Base-by-base conservation (phyloP, 2,329 filamentous ascomycete species). In the Aotearoamyces nothofagi region DNA sequence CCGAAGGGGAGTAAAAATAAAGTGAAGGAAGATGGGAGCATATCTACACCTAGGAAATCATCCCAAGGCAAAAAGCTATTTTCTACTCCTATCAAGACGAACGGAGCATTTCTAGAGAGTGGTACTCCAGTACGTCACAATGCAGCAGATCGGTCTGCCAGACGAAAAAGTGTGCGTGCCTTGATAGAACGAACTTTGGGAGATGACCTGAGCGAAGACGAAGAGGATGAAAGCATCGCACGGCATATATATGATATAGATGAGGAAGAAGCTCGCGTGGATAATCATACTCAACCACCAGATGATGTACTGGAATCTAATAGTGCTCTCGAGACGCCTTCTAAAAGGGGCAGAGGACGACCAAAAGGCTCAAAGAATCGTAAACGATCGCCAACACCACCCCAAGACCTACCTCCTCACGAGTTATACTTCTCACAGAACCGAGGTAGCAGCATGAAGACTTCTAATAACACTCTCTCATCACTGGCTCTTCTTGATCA, bases 401-500 rank as follows among this genome's bases (percentile, higher is more conserved):
- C 87, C 11, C 67, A 72, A 29, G 70, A 93, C 43, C 64, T 96
- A 2, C 80, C 86, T 4, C 65, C 86, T 0, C 82, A 94, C 46
- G 90, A 96, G 51, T 69, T 79, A 40, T 98, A 92, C 57, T 96
- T 98, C 52, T 81, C 78, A 46, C 82, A 96, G 46, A 94, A 92
- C 49, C 76, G 82, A 26, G 74, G 81, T 0, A 84, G 82, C 2
- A 67, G 73, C 4, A 63, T 71, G 24, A 86, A 86, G 53, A 93
- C 87, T 0, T 94, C 86, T 2, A 78, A 81, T 47, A 90, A 90
- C 39, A 92, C 73, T 0, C 61, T 96, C 4, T 66, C 77, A 1
- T 73, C 77, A 4, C 59, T 92, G 17, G 61, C 70, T 4, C 60
- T 93, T 8, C 70, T 96, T 32, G 84, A 80, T 2, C 86, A 94